Conservation (phyloP, 768 basidiomycete species). For the Gymnopilus junonius region DNA sequence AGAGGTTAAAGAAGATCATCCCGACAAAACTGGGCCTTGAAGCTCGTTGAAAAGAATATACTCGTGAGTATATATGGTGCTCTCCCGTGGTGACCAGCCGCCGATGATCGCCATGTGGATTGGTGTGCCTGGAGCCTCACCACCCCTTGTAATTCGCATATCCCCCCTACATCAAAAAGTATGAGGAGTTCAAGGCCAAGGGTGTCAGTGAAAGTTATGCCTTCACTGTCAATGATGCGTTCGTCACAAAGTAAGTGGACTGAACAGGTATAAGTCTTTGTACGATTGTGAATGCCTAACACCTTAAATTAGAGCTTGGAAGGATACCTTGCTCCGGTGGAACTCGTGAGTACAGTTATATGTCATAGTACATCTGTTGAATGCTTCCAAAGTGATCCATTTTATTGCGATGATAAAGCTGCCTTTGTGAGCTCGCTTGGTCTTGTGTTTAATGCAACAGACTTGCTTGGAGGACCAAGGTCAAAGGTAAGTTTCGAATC, state of each 20-base stretch:
- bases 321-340: constrained; percentile 58
- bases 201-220: constrained; percentile 76
- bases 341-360: constrained; percentile 53
- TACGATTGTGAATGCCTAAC: constrained; percentile 1
- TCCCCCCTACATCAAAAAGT: constrained; percentile 69
- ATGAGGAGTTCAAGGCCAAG: constrained; percentile 75
- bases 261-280: not conserved
- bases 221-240: constrained; percentile 80
- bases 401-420: constrained; percentile 77
- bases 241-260: constrained; percentile 58
- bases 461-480: constrained; percentile 67
- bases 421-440: constrained; percentile 57
- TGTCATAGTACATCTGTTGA: no score
- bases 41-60: constrained; percentile 62
- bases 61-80: constrained; percentile 52
- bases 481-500: constrained; percentile 50
- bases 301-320: constrained; percentile 62
- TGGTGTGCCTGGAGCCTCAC: constrained; percentile 79
- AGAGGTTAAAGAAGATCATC: constrained; percentile 62
- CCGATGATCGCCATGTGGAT: constrained; percentile 43
- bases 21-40: constrained; percentile 47
- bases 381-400: constrained; percentile 43
- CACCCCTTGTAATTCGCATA: constrained; percentile 67
- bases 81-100: not conserved
- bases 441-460: constrained; percentile 63